These are phyloP conservation scores for Ophiobolus disseminans DNA, from an alignment of 2,329 filamentous ascomycete species.

Conservation along the genomic window DNA sequence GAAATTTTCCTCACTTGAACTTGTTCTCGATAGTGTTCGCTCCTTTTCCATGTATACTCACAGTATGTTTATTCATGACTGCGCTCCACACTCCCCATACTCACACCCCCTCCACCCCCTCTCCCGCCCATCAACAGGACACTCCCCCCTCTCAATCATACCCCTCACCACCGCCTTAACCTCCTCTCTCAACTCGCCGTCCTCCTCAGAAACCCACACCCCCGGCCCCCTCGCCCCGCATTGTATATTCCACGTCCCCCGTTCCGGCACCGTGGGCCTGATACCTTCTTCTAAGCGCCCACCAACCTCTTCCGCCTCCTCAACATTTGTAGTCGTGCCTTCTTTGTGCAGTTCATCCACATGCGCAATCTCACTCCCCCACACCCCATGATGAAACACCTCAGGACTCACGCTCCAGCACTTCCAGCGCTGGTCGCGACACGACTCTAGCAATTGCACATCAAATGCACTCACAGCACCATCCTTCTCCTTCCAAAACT, in stretches of 20 bases:
- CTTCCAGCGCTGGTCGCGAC: slow-evolving; percentile 42
- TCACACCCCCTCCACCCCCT: slow-evolving; percentile 17
- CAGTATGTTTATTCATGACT: no score
- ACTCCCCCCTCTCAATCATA: slow-evolving; percentile 9
- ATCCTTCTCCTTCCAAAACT: slow-evolving; percentile 25
- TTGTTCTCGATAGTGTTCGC: no score
- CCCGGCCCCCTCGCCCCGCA: slow-evolving; percentile 18
- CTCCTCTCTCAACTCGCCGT: neutral
- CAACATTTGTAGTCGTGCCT: no score
- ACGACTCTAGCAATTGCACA: slow-evolving; percentile 49
- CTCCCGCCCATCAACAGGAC: slow-evolving; percentile 12
- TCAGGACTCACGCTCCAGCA: slow-evolving; percentile 50
- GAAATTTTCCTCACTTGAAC: no score
- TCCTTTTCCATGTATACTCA: no score
- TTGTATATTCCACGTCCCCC: slow-evolving; percentile 20
- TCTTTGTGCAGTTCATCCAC: no score
- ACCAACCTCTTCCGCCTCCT: neutral
- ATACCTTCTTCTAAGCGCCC: neutral
- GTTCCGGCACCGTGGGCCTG: neutral
- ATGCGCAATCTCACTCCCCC: slow-evolving; percentile 30
- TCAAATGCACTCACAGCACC: slow-evolving; percentile 43
- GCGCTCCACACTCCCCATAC: slow-evolving; percentile 17
- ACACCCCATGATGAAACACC: slow-evolving; percentile 50
- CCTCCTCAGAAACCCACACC: slow-evolving; percentile 15
- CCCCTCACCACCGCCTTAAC: slow-evolving; percentile 4